These are phyloP conservation scores for Dactylorhiza incarnata DNA, from an alignment of 106 monocot genomes.

Conservation along the genomic window DNA sequence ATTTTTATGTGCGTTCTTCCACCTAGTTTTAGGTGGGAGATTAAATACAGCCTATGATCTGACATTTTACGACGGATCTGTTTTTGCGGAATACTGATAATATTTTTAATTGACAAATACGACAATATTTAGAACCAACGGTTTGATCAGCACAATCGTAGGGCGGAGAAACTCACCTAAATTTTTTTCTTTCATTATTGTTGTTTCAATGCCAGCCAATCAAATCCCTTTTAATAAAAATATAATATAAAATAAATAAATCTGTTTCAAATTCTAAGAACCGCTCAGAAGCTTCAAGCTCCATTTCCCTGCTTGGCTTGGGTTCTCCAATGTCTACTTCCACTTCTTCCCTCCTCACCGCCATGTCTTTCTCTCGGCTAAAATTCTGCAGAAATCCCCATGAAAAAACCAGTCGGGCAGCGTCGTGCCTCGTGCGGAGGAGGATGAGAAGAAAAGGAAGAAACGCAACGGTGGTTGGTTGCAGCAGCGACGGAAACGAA, in stretches of 20 bases:
- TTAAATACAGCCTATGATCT: no score
- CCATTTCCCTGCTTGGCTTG: background rate
- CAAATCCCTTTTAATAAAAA: background rate
- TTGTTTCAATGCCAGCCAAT: no score
- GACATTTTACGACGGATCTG: no score
- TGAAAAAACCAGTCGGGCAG: background rate
- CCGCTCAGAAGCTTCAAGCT: background rate
- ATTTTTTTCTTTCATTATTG: no score
- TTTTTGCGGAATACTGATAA: no score
- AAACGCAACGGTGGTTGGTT: slow-evolving; percentile 14
- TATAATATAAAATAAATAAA: background rate
- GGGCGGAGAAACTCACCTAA: no score
- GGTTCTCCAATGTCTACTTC: slow-evolving; percentile 5
- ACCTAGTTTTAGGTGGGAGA: no score
- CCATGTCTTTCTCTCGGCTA: slow-evolving; percentile 9
- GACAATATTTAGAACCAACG: no score
- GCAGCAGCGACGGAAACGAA: slow-evolving; percentile 17
- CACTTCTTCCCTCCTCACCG: slow-evolving; percentile 11
- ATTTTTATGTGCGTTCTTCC: no score
- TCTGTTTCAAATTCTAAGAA: background rate
- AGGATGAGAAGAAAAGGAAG: slow-evolving; percentile 4
- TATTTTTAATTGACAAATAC: no score
- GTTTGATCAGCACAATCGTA: no score
- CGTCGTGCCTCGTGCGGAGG: background rate
- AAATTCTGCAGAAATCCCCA: background rate